Conservation (phyloP, 257 asterid genomes). For the Solanum ossicruentum region DNA sequence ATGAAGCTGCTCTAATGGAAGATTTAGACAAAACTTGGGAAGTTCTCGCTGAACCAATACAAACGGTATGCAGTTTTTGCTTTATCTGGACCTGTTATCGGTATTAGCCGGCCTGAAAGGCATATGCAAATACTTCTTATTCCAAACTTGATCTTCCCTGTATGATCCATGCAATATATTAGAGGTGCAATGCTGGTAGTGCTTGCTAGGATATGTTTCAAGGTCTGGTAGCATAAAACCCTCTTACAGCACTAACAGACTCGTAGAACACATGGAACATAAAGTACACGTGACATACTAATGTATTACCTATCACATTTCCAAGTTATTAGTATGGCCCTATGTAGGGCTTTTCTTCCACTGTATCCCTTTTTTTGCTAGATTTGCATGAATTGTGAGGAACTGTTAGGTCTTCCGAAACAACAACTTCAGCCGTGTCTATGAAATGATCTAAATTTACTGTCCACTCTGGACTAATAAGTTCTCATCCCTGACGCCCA, state of each 20-base stretch:
- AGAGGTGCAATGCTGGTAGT: neutral
- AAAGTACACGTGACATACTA: neutral
- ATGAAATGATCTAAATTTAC: neutral
- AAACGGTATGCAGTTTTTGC: conserved; percentile 49
- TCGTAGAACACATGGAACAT: neutral
- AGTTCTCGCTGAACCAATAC: conserved; percentile 96
- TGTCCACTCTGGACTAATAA: neutral
- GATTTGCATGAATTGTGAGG: neutral
- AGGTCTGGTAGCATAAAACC: neutral
- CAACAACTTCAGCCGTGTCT: neutral
- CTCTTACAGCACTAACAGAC: neutral
- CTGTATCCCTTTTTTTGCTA: neutral
- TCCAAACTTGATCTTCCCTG: neutral
- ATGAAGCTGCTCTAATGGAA: conserved; percentile 44
- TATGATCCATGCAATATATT: neutral
- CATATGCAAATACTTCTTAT: neutral
- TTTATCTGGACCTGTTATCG: neutral
- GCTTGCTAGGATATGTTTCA: neutral
- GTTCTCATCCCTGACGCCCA: neutral
- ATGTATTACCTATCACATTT: neutral
- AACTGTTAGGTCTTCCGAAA: neutral
- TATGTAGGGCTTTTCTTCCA: neutral
- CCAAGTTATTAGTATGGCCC: neutral
- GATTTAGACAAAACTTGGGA: conserved; percentile 80
- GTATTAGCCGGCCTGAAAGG: neutral